Evolutionary conservation across 768 basidiomycete species (phyloP).

Genomic region (Boletus rubroflammeus): DNA sequence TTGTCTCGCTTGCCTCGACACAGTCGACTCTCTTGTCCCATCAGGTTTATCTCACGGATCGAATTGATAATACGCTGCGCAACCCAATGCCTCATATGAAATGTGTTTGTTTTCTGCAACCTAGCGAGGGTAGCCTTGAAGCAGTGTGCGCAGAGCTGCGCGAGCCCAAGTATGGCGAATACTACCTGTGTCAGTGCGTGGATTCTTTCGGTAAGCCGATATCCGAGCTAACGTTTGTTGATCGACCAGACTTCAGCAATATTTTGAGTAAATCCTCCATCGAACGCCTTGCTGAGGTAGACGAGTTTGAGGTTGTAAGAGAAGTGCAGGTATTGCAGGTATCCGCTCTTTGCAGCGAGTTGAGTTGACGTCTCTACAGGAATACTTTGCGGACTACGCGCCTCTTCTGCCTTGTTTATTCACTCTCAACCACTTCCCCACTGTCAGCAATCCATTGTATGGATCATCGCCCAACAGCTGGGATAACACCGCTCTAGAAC

Average conservation of each 20-base stretch:
- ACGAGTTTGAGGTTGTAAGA: constrained; percentile 93
- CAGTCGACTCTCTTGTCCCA: constrained; percentile 91
- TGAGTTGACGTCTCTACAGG: constrained; percentile 44
- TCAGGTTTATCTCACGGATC: constrained; percentile 96
- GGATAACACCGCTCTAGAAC: constrained; percentile 69
- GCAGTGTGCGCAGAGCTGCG: constrained; percentile 80
- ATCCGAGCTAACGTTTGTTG: constrained; percentile 15
- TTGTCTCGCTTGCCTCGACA: constrained; percentile 90
- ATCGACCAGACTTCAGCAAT: constrained; percentile 84
- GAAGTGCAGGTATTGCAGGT: constrained; percentile 81
- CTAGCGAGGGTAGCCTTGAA: constrained; percentile 75
- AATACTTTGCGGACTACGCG: constrained; percentile 96
- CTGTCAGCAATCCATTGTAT: constrained; percentile 60
- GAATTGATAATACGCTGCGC: constrained; percentile 90
- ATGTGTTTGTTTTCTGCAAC: constrained; percentile 91
- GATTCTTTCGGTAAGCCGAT: constrained; percentile 36
- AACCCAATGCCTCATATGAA: constrained; percentile 96
- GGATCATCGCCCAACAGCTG: constrained; percentile 70
- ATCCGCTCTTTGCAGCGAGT: not conserved
- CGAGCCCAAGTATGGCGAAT: constrained; percentile 94
- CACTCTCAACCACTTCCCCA: constrained; percentile 77
- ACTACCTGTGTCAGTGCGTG: constrained; percentile 98
- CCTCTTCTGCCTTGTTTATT: constrained; percentile 85
- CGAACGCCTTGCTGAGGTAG: constrained; percentile 88
- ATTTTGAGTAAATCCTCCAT: constrained; percentile 85